Evolutionary conservation across 1,284 basidiomycete genomes (phyloP).

Genomic region (Tilletia caries): DNA sequence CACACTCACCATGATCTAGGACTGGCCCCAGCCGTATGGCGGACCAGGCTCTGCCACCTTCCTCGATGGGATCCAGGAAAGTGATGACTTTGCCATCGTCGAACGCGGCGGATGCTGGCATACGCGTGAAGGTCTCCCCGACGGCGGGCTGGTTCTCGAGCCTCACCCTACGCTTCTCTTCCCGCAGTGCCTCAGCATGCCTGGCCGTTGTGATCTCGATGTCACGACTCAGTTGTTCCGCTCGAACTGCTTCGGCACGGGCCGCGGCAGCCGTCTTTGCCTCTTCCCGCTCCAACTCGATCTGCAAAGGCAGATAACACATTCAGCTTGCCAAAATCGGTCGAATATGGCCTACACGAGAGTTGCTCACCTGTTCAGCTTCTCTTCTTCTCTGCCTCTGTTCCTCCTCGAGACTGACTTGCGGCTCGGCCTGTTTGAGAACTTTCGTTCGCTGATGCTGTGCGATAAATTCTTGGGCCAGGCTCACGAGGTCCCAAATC

Average conservation of each 20-base stretch:
- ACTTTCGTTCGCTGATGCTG: conserved; percentile 24
- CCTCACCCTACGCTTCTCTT: conserved; percentile 21
- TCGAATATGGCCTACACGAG: background rate
- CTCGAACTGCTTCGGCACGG: conserved; percentile 33
- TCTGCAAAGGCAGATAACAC: background rate
- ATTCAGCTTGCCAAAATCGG: background rate
- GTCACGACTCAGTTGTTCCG: conserved; percentile 35
- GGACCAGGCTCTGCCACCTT: conserved; percentile 27
- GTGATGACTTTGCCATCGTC: conserved; percentile 20
- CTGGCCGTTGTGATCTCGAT: conserved; percentile 27
- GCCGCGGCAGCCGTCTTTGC: conserved; percentile 20
- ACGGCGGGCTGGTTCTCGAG: background rate
- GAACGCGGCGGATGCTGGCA: background rate
- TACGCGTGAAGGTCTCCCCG: background rate
- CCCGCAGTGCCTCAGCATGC: conserved; percentile 32
- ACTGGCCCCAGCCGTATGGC: conserved; percentile 39
- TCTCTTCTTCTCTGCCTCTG: conserved; percentile 40
- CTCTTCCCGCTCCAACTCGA: conserved; percentile 14
- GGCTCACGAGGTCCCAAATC: conserved; percentile 52
- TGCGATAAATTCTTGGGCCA: conserved; percentile 46
- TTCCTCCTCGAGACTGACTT: conserved; percentile 46
- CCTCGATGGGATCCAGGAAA: conserved; percentile 41
- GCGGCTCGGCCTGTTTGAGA: conserved; percentile 26
- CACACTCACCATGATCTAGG: conserved; percentile 21
- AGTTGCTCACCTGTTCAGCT: conserved; percentile 26